Evolutionary conservation across 1,139 yeast genomes (phyloP).

Genomic region (Chernovozyma sophiae-reginae): DNA sequence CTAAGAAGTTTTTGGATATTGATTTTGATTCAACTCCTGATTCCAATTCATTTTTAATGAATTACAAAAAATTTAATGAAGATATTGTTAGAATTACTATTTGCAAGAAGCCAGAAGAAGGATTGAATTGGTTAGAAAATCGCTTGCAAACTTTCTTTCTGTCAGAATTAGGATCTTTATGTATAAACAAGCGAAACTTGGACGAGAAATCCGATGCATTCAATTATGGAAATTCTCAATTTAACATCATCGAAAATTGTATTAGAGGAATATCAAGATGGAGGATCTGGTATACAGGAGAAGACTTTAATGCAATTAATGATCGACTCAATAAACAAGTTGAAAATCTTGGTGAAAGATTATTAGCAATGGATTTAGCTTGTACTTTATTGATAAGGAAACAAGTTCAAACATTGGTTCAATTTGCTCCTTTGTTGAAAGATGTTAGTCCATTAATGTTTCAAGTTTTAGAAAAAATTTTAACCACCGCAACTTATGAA

Average conservation of each 20-base stretch:
- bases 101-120: constrained; percentile 80
- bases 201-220: constrained; percentile 67
- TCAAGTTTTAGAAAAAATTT: constrained; percentile 78
- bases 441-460: constrained; percentile 73
- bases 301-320: constrained; percentile 58
- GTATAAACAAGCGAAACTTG: constrained; percentile 53
- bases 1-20: constrained; percentile 63
- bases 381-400: constrained; percentile 82
- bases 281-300: constrained; percentile 82
- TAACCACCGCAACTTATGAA: constrained; percentile 83
- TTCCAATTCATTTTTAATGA: constrained; percentile 67
- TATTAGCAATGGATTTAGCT: constrained; percentile 68
- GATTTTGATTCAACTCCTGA: constrained; percentile 92
- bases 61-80: constrained; percentile 80
- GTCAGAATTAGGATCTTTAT: constrained; percentile 65
- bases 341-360: constrained; percentile 71
- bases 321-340: constrained; percentile 58
- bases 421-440: constrained; percentile 87
- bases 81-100: constrained; percentile 86
- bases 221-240: constrained; percentile 75
- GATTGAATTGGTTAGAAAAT: constrained; percentile 76
- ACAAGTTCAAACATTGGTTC: constrained; percentile 90
- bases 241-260: constrained; percentile 83
- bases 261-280: constrained; percentile 93
- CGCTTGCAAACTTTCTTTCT: constrained; percentile 71